A percentile compares a stretch with the other conserved stretches of the same genome.
These are phyloP conservation scores for Xylariaceae sp. DNA, from an alignment of 2,329 filamentous ascomycete genomes.

Conservation along the genomic window DNA sequence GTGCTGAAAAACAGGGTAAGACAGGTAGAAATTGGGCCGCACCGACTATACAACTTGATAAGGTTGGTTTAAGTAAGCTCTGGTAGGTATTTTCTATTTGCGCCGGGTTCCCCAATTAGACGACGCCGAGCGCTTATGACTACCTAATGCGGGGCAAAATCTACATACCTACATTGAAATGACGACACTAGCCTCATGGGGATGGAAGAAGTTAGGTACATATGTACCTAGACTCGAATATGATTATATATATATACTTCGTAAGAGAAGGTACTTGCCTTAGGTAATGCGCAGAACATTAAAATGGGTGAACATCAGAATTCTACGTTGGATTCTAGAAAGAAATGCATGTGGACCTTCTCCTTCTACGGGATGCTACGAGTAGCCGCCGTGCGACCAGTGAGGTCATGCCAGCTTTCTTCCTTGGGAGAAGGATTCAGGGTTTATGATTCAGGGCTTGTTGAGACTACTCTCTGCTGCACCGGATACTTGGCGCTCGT, in stretches of 20 bases:
- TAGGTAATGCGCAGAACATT: no score
- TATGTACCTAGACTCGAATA: background rate
- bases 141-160: constrained; percentile 23
- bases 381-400: background rate
- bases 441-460: background rate
- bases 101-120: constrained; percentile 33
- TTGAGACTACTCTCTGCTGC: background rate
- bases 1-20: no score
- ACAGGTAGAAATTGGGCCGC: background rate
- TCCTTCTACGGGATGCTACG: background rate
- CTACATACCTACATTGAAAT: constrained; percentile 21
- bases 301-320: no score
- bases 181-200: background rate
- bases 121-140: constrained; percentile 23
- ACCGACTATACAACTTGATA: no score
- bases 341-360: background rate
- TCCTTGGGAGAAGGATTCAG: background rate
- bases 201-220: background rate
- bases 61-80: no score
- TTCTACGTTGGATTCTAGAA: background rate
- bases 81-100: background rate
- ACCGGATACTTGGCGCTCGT: background rate
- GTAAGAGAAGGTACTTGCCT: no score
- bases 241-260: background rate
- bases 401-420: background rate